Evolutionary conservation across 2,329 filamentous ascomycete species (phyloP), one percentile per base, ranked within the genome.

Genomic region (Talaromyces sp.): DNA sequence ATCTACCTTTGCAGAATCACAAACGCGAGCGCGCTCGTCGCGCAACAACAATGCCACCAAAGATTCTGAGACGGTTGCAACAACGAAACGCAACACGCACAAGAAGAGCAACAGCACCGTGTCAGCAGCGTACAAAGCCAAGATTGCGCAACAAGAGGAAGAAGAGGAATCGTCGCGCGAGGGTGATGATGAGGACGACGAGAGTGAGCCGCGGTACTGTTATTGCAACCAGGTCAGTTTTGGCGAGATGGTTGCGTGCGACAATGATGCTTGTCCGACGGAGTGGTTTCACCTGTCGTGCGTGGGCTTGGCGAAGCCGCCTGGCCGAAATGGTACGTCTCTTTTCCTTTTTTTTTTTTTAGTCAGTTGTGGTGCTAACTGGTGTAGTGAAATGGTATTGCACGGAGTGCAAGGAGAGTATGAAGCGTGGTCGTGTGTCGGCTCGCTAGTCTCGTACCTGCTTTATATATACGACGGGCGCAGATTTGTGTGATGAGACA

Each of bases 251-350:
- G 90, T 93, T 50, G 91, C 89, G 2, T 93, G 90, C 73, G 91
- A 93, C 74, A 87, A 87, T 8, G 85, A 89, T 66, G 85, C 86
- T 58, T 93, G 91, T 77, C 84, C 86, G 69, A 84, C 87, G 67
- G 90, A 93, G 77, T 93, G 91, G 91, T 94, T 93, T 80, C 91
- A 93, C 82, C 79, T 95, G 59, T 89, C 88, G 59, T 95, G 91
- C 75, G 91, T 92, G 35, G 91, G 91, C 31, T 78, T 95, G 71
- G 90, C 89, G 71, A 90, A 90, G 66, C 90, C 91, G 61, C 91
- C 91, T n/a, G 88, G 86, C 65, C 87, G 87, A 68, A 92, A 89
- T 77, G 86, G 89, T 91, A 78, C 82, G 88, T 85, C 68, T 31
- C 66, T 22, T 14, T 16, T 50, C 24, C 45, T 13, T 24, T 19